These are phyloP conservation scores for Neophaeococcomyces aloes DNA, from an alignment of 2,329 filamentous ascomycete species.

Conservation along the genomic window DNA sequence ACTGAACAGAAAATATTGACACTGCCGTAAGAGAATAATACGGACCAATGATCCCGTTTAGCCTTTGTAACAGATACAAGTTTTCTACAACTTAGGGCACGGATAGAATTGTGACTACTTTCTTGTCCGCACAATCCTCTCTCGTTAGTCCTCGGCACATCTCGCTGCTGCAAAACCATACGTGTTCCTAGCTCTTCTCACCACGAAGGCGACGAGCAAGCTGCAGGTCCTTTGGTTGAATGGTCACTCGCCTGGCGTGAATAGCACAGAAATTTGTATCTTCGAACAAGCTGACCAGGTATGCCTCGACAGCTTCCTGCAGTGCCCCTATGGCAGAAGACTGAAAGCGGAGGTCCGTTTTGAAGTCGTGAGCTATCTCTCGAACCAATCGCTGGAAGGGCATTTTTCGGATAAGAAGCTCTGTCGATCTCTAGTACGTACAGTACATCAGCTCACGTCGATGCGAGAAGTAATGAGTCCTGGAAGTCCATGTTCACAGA, in stretches of 20 bases:
- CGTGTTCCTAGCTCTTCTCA: neutral
- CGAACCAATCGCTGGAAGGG: slow-evolving; percentile 40
- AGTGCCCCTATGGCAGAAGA: slow-evolving; percentile 86
- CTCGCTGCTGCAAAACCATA: too few species aligned
- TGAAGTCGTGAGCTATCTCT: slow-evolving; percentile 43
- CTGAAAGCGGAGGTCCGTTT: slow-evolving; percentile 79
- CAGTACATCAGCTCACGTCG: too few species aligned
- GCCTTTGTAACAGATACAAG: too few species aligned
- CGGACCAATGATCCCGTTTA: too few species aligned
- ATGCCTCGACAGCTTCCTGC: slow-evolving; percentile 93
- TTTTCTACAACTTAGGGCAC: too few species aligned
- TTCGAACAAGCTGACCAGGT: slow-evolving; percentile 91
- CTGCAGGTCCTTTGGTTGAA: slow-evolving; percentile 97
- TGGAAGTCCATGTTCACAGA: too few species aligned
- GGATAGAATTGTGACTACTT: too few species aligned
- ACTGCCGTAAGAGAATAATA: too few species aligned
- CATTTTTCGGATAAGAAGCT: slow-evolving; percentile 62
- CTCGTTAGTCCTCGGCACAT: too few species aligned
- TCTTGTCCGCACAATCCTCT: too few species aligned
- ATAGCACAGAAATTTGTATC: slow-evolving; percentile 93
- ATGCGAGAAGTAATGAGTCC: neutral
- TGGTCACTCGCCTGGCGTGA: slow-evolving; percentile 91
- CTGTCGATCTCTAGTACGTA: slow-evolving; percentile 49
- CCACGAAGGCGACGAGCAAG: slow-evolving; percentile 72
- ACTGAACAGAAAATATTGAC: too few species aligned